Evolutionary conservation across 305 asterid species (phyloP).

Genomic region (Fraxinus platypoda): DNA sequence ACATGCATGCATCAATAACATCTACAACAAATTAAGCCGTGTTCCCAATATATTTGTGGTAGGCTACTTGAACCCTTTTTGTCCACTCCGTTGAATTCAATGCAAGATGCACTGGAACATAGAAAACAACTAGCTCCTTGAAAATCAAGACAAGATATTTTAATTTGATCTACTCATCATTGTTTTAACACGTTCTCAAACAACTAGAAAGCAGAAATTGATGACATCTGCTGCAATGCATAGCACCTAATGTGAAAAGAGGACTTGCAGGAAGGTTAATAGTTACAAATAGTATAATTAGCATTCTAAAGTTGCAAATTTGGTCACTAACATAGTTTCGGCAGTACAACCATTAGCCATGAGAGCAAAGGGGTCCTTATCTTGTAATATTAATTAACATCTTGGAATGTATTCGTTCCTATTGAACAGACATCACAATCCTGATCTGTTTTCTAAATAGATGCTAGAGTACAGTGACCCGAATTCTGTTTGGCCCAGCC

Average conservation of each 20-base stretch:
- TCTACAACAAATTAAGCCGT: neutral
- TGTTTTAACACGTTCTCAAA: neutral
- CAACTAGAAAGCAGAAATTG: neutral
- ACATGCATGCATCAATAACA: neutral
- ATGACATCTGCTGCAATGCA: neutral
- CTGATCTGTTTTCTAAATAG: neutral
- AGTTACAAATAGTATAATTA: neutral
- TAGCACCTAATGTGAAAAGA: neutral
- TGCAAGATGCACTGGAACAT: neutral
- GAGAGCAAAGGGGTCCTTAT: neutral
- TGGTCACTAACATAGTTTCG: neutral
- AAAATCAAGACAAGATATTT: neutral
- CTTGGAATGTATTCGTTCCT: neutral
- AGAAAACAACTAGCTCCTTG: neutral
- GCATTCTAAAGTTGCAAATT: neutral
- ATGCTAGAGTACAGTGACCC: no score
- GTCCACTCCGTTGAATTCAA: neutral
- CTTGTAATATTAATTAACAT: no score
- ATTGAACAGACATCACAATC: neutral
- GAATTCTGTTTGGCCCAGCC: no score
- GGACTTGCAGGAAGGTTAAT: neutral
- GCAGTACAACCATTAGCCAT: neutral
- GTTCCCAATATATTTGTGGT: neutral
- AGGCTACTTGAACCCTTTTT: neutral
- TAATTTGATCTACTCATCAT: neutral